These are phyloP conservation scores for Neofusicoccum sp. DNA, from an alignment of 2,329 filamentous ascomycete genomes.

Conservation along the genomic window DNA sequence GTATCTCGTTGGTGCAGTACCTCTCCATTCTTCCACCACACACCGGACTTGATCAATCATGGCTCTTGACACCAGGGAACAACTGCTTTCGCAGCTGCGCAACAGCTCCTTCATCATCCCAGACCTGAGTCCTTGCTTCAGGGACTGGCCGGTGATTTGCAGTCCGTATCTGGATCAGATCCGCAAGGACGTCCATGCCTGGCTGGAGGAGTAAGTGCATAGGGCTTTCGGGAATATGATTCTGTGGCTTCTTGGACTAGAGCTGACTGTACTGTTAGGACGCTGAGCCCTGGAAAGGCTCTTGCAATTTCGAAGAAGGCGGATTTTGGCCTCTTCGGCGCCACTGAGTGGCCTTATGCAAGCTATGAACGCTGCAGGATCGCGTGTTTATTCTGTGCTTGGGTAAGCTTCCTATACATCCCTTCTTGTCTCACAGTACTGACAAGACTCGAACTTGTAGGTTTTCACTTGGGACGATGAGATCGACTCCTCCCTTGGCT, in stretches of 20 bases:
- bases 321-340: constrained; percentile 10
- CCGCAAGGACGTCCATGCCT: constrained; percentile 1
- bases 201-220: constrained; percentile 6
- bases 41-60: neutral
- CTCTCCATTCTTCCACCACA: no score
- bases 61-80: constrained; percentile 5
- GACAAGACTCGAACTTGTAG: no score
- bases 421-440: no score
- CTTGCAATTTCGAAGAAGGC: constrained; percentile 7
- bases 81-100: neutral
- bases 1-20: no score
- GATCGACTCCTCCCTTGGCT: constrained; percentile 6
- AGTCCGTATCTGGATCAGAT: constrained; percentile 8
- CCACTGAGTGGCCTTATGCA: constrained; percentile 6
- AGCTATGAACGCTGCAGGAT: constrained; percentile 7
- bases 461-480: constrained; percentile 10
- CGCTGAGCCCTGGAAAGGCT: neutral
- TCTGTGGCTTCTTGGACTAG: no score
- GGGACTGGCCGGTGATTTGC: constrained; percentile 1
- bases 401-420: neutral
- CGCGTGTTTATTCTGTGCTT: constrained; percentile 7
- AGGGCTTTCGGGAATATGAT: neutral
- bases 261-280: neutral
- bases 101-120: neutral
- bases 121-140: neutral